A percentile compares a stretch with the other conserved stretches of the same genome.
Evolutionary conservation across 1,284 basidiomycete genomes (phyloP).

Genomic region (Heterobasidion parviporum): DNA sequence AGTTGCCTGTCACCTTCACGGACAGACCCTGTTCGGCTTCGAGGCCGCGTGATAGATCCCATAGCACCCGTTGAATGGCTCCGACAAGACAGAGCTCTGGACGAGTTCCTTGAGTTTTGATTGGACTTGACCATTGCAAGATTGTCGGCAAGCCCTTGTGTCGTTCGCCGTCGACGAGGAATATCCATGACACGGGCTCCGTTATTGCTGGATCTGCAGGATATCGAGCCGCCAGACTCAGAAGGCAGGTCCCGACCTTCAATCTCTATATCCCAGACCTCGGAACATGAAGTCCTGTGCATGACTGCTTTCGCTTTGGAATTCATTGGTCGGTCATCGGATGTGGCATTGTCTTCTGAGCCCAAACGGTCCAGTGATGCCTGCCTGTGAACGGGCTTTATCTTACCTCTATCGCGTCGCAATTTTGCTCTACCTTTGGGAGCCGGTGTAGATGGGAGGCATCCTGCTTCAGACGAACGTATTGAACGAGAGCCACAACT

Average conservation of each 20-base stretch:
- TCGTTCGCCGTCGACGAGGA: background rate
- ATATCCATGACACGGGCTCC: background rate
- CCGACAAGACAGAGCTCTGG: no score
- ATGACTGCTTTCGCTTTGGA: background rate
- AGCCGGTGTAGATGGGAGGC: no score
- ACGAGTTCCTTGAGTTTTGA: no score
- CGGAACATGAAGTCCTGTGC: conserved; percentile 27
- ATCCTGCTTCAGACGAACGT: no score
- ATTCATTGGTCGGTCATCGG: background rate
- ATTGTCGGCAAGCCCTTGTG: background rate
- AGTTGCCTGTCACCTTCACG: conserved; percentile 1
- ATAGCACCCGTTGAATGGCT: no score
- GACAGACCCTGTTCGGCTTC: background rate
- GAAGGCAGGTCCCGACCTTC: conserved; percentile 18
- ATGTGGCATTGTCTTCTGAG: no score
- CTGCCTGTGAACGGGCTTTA: no score
- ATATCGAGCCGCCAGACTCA: conserved; percentile 6
- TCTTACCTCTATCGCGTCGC: no score
- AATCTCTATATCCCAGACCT: conserved; percentile 61
- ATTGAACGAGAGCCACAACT: background rate
- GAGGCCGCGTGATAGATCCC: no score
- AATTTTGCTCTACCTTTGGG: no score
- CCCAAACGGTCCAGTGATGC: no score
- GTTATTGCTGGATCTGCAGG: background rate
- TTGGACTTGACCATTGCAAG: background rate